These are phyloP conservation scores for Hypomontagnella monticulosa DNA, from an alignment of 495 filamentous ascomycete species.

Conservation along the genomic window DNA sequence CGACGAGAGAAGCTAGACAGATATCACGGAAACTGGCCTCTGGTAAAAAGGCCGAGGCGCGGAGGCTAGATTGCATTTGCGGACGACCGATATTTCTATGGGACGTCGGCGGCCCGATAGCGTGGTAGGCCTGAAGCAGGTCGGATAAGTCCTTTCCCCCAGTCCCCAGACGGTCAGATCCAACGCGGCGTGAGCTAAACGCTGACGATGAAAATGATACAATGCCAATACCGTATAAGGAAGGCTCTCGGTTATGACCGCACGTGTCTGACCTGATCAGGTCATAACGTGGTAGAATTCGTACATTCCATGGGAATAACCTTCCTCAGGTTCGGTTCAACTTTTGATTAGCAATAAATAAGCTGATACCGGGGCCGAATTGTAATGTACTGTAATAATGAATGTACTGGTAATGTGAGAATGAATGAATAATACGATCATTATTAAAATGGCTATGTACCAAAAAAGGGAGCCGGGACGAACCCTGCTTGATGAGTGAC, in stretches of 20 bases:
- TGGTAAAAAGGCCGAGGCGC: slow-evolving; percentile 26
- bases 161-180: slow-evolving; percentile 10
- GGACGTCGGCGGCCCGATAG: slow-evolving; percentile 37
- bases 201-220: slow-evolving; percentile 23
- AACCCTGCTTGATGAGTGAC: background rate
- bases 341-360: slow-evolving; percentile 31
- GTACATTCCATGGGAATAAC: slow-evolving; percentile 17
- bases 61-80: slow-evolving; percentile 17
- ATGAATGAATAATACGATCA: background rate
- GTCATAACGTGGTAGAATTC: background rate
- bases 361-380: slow-evolving; percentile 30
- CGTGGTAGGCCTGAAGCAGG: slow-evolving; percentile 6
- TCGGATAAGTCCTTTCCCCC: background rate
- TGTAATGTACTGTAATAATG: slow-evolving; percentile 1
- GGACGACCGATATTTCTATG: slow-evolving; percentile 35
- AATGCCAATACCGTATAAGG: slow-evolving; percentile 23
- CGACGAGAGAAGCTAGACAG: slow-evolving; percentile 14
- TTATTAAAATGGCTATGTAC: too few species aligned
- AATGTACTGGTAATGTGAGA: background rate
- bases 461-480: too few species aligned
- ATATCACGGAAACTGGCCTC: slow-evolving; percentile 11
- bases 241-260: slow-evolving; percentile 30
- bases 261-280: slow-evolving; percentile 31
- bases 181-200: slow-evolving; percentile 6
- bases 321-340: slow-evolving; percentile 5